These are phyloP conservation scores for Haplographium delicatum DNA, from an alignment of 495 filamentous ascomycete genomes.

Conservation along the genomic window DNA sequence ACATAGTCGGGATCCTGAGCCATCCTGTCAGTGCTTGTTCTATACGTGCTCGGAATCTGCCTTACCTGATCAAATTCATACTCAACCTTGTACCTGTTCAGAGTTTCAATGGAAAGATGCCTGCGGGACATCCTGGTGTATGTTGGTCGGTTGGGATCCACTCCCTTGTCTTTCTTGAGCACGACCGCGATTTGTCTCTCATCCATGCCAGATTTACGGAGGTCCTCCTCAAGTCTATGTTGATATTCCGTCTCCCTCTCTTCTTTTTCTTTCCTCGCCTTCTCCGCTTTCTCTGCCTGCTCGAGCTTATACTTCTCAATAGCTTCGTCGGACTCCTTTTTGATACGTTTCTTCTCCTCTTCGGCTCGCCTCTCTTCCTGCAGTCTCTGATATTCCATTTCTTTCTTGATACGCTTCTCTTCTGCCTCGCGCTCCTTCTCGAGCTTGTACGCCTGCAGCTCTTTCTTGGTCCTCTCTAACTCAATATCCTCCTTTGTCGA, in stretches of 20 bases:
- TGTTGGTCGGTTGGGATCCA: constrained; percentile 35
- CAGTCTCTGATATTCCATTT: constrained; percentile 37
- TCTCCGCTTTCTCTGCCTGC: constrained; percentile 43
- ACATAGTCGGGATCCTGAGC: constrained; percentile 61
- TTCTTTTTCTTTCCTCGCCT: constrained; percentile 44
- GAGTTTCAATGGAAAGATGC: constrained; percentile 52
- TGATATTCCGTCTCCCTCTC: constrained; percentile 39
- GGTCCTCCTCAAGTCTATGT: constrained; percentile 38
- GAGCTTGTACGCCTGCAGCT: constrained; percentile 33
- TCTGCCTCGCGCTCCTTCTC: constrained; percentile 36
- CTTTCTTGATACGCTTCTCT: constrained; percentile 38
- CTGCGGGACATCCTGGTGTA: constrained; percentile 53
- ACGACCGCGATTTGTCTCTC: constrained; percentile 49
- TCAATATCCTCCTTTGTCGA: constrained; percentile 35
- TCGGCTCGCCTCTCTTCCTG: constrained; percentile 42
- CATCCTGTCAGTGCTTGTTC: constrained; percentile 22
- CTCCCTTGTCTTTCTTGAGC: constrained; percentile 41
- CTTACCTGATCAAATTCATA: constrained; percentile 48
- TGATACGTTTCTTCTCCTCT: constrained; percentile 48
- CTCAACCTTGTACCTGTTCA: constrained; percentile 43
- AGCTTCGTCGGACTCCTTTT: constrained; percentile 42
- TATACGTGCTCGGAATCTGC: not conserved
- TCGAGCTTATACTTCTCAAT: constrained; percentile 51
- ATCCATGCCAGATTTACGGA: constrained; percentile 43
- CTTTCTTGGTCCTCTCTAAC: constrained; percentile 30